Percentiles rank a stretch among this genome's conserved stretches.
Conservation (phyloP, 306 rosid species). For the Trichosanthes truncata region DNA sequence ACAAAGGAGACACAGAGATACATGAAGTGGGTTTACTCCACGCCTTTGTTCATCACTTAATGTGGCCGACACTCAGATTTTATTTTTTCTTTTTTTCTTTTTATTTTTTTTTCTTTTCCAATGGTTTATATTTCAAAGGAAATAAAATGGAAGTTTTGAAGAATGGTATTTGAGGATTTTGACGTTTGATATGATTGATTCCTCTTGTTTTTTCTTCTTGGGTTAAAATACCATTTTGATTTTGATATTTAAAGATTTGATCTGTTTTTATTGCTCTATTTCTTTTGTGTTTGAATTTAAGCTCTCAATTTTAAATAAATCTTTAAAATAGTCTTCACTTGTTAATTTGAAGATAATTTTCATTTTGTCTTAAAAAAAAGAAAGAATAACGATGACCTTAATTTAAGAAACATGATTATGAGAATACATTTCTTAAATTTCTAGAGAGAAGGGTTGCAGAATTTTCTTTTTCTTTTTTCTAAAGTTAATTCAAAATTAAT, state of each 20-base stretch:
- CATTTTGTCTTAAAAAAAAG: no score
- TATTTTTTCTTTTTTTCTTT: background rate
- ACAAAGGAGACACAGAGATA: background rate
- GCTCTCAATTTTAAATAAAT: background rate
- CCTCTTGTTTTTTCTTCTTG: background rate
- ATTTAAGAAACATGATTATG: no score
- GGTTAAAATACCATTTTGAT: no score
- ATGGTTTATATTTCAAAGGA: background rate
- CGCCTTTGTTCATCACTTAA: conserved; percentile 1
- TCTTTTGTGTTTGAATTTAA: background rate
- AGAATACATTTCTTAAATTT: no score
- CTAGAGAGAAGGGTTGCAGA: no score
- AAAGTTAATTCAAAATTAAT: no score
- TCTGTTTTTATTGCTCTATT: no score
- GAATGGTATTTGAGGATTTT: background rate
- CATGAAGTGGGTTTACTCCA: background rate
- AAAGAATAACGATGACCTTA: no score
- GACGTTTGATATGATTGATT: background rate
- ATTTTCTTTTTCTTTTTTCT: no score
- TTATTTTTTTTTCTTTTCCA: background rate
- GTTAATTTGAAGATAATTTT: no score
- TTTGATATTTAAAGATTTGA: no score
- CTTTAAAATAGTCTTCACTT: no score
- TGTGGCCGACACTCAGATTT: conserved; percentile 1
- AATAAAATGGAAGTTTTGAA: background rate